Conservation (phyloP, 441 rosid species). For the Macaranga tanarius region DNA sequence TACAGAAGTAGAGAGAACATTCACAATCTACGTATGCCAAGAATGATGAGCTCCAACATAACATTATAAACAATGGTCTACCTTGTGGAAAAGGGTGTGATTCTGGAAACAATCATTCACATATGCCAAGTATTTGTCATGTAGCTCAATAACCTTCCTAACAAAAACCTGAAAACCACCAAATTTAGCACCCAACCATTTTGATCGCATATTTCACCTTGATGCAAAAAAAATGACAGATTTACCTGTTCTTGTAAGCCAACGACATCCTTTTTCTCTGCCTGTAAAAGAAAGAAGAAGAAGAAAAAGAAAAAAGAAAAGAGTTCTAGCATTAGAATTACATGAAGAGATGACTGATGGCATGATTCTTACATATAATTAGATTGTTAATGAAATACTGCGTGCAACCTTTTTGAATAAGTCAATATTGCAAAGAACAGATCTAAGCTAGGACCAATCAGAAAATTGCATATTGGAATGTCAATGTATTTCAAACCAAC, state of each 20-base stretch:
- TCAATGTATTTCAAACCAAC: background rate
- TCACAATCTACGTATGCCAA: conserved; percentile 17
- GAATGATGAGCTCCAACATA: background rate
- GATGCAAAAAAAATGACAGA: conserved; percentile 6
- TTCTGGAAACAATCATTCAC: conserved; percentile 81
- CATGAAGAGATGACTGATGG: background rate
- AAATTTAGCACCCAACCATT: conserved; percentile 20
- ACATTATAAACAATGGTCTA: conserved; percentile 18
- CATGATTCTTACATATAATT: background rate
- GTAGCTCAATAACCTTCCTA: conserved; percentile 86
- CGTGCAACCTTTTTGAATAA: background rate
- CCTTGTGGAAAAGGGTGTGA: conserved; percentile 94
- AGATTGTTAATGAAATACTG: background rate
- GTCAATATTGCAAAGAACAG: background rate
- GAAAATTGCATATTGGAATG: background rate
- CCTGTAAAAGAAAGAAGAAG: conserved; percentile 33
- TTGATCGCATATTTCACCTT: background rate
- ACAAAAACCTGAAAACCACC: conserved; percentile 66
- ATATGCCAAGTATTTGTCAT: conserved; percentile 85
- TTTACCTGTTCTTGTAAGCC: conserved; percentile 82
- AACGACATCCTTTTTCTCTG: conserved; percentile 61
- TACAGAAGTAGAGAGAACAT: conserved; percentile 25
- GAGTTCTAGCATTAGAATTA: conserved; percentile 16
- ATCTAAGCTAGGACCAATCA: background rate
- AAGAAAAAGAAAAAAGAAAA: background rate